Base-by-base conservation (phyloP, 208 protist species). In the Novymonas esmeraldas region DNA sequence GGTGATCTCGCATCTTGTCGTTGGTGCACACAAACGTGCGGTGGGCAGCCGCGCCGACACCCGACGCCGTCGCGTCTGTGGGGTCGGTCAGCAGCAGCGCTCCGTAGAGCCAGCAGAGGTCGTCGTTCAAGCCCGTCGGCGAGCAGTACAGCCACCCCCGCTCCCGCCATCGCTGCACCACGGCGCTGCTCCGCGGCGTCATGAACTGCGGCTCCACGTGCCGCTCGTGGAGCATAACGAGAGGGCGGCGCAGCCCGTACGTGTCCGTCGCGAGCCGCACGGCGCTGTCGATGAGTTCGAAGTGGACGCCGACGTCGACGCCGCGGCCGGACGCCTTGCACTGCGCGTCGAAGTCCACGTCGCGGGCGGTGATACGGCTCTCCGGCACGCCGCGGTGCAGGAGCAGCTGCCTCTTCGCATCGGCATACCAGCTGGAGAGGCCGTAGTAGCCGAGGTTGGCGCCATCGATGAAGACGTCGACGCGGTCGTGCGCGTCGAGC, bases 381-480 rank as follows among this genome's bases (percentile, higher is more conserved):
- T 73, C 76, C 26, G 49, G 60, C 14, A 70, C 55, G 36, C 78
- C 78, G 57, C 76, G 49, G 42, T 65, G 70, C 42, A 67, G 65
- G 46, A 85, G 59, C 28, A 78, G 48, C 48, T 44, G 22, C 38
- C 72, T 64, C 77, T 93, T 95, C 0, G 89, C 84, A 51, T 73
- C 57, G 18, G 66, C 48, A 62, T 95, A 93, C 89, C 89, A 95
- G 46, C 60, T 81, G 28, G 76, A 89, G n/a, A 95, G 82, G 2
- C 89, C 89, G 72, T 93, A 95, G 73, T 95, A 95, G 29, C 89
- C 89, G 29, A 95, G 46, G 54, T 95, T 95, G 9, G 89, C 89
- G 36, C 89, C 89, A 59, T 95, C 89, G 69, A 95, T 93, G 56
- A 95, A 72, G 24, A 87, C 36, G 46, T 82, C 77, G 50, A 73